Evolutionary conservation across 2,329 filamentous ascomycete genomes (phyloP).

Genomic region (Purpureocillium takamizusanense): DNA sequence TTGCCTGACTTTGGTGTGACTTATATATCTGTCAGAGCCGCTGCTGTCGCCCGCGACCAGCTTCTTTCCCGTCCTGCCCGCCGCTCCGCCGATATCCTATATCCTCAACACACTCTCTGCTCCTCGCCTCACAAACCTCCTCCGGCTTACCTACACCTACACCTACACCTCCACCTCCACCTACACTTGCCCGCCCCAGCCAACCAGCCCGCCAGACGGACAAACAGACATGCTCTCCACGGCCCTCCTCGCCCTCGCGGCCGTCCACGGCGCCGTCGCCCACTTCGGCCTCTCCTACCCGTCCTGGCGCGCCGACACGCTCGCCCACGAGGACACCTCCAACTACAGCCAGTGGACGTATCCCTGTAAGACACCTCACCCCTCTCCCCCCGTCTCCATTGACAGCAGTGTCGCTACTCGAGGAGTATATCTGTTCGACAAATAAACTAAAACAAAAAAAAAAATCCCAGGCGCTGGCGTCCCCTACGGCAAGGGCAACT

Average conservation of each 20-base stretch:
- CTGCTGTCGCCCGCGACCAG: no score
- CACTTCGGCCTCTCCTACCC: conserved; percentile 42
- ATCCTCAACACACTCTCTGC: no score
- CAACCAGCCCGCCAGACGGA: no score
- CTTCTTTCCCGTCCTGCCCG: no score
- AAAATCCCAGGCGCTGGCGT: conserved; percentile 44
- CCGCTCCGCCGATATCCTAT: no score
- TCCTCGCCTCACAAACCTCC: no score
- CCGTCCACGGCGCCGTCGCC: conserved; percentile 28
- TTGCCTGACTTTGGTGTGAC: no score
- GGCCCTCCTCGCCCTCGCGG: conserved; percentile 23
- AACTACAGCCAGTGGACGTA: conserved; percentile 39
- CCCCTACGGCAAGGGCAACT: conserved; percentile 31
- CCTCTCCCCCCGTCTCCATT: background rate
- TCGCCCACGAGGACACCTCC: conserved; percentile 24
- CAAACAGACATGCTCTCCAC: conserved; percentile 23
- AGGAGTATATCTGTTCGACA: no score
- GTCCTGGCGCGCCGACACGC: conserved; percentile 37
- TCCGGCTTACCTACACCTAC: no score
- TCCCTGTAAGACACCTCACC: conserved; percentile 33
- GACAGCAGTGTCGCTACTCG: conserved; percentile 3
- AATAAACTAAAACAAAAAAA: no score
- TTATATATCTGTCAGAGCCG: no score
- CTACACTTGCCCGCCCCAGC: background rate
- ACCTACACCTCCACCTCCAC: background rate